Evolutionary conservation across 495 filamentous ascomycete species (phyloP).

Genomic region (Xylaria cubensis): DNA sequence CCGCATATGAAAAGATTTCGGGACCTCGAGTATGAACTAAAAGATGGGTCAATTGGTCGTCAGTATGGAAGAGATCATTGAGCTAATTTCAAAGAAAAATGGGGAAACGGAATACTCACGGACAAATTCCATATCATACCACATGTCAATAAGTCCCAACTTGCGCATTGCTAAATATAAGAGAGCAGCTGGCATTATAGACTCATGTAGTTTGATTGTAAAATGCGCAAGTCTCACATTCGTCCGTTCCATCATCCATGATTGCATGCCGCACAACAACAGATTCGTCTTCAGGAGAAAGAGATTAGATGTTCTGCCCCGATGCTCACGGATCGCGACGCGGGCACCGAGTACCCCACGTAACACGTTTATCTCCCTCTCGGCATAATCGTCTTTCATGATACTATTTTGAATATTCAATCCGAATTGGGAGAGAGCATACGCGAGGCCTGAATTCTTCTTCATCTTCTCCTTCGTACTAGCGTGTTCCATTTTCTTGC

Average conservation of each 20-base stretch:
- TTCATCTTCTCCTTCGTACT: not conserved
- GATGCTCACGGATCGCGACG: not conserved
- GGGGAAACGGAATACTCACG: not conserved
- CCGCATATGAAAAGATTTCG: not conserved
- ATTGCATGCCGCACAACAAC: constrained; percentile 12
- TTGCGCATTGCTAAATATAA: constrained; percentile 20
- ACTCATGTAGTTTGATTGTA: constrained; percentile 1
- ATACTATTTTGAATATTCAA: not conserved
- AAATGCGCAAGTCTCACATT: not conserved
- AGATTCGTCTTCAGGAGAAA: not conserved
- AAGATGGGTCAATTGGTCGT: not conserved
- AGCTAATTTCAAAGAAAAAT: not conserved
- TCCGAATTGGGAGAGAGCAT: not conserved
- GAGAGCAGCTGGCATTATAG: constrained; percentile 9
- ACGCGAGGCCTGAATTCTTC: too few species aligned
- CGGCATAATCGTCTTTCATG: not conserved
- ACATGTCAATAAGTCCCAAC: not conserved
- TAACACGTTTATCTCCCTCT: not conserved
- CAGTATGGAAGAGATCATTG: not conserved
- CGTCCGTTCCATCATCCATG: not conserved
- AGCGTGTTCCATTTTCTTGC: not conserved
- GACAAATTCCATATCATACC: constrained; percentile 22
- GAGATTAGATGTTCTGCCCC: not conserved
- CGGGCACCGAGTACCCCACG: not conserved
- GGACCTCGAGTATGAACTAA: not conserved